Percentiles rank a stretch among this genome's conserved stretches.
phyloP scores from a whole-genome alignment of 768 basidiomycete genomes.

The Trametes maxima region DNA sequence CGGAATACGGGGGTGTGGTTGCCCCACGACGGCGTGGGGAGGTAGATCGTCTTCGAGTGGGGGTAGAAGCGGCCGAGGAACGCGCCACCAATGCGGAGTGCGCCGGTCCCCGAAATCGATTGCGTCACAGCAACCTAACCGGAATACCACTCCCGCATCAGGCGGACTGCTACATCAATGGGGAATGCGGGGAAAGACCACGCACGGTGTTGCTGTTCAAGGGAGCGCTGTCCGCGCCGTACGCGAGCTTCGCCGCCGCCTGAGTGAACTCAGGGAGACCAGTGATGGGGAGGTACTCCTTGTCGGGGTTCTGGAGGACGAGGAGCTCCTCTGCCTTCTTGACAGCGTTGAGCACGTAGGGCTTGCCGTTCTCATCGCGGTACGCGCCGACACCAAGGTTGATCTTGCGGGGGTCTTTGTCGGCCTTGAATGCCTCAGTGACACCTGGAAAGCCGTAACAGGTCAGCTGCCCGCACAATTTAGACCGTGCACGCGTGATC shows the following conservation, averaged over 20 bases:
- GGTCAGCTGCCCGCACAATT: constrained; percentile 4
- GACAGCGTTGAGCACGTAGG: constrained; percentile 88
- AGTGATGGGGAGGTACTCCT: constrained; percentile 96
- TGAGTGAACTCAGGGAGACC: constrained; percentile 86
- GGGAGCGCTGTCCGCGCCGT: constrained; percentile 78
- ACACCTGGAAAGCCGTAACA: constrained; percentile 53
- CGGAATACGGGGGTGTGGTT: constrained; percentile 94
- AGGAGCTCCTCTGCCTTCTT: constrained; percentile 87
- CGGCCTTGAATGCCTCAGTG: constrained; percentile 95
- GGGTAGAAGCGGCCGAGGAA: constrained; percentile 92
- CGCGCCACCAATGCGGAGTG: constrained; percentile 91
- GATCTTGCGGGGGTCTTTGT: constrained; percentile 90
- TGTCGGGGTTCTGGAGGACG: constrained; percentile 68
- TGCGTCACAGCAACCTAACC: constrained; percentile 82
- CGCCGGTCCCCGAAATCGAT: constrained; percentile 97
- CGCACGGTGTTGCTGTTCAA: constrained; percentile 73
- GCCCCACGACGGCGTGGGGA: constrained; percentile 95
- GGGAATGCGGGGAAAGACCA: constrained; percentile 21
- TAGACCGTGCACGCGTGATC: constrained; percentile 2
- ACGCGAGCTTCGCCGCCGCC: constrained; percentile 87
- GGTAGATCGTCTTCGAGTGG: constrained; percentile 83
- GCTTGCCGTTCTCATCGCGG: constrained; percentile 92
- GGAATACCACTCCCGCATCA: constrained; percentile 4
- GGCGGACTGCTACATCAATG: constrained; percentile 4
- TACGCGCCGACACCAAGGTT: constrained; percentile 98